Conservation (phyloP, 2,329 filamentous ascomycete genomes). For the Neofusicoccum sp. region DNA sequence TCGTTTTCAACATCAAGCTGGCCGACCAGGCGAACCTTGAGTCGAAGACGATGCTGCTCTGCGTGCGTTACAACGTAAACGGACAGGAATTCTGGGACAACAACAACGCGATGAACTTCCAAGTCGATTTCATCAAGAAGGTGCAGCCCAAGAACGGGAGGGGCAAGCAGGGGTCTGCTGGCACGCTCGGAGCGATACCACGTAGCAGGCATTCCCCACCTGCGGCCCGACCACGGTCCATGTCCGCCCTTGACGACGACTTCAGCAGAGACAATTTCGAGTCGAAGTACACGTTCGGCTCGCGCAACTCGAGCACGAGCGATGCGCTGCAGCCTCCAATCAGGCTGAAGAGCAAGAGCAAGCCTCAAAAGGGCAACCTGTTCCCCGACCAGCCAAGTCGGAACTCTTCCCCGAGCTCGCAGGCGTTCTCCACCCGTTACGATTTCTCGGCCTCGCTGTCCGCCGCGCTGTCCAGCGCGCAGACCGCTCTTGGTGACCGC, state of each 20-base stretch:
- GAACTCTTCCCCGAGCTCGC: constrained; percentile 48
- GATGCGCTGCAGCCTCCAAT: constrained; percentile 61
- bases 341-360: constrained; percentile 68
- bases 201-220: constrained; percentile 49
- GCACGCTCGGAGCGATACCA: constrained; percentile 53
- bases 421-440: constrained; percentile 88
- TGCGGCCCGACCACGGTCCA: constrained; percentile 48
- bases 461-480: constrained; percentile 74
- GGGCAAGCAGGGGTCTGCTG: constrained; percentile 38
- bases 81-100: constrained; percentile 95
- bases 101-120: constrained; percentile 83
- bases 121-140: constrained; percentile 89
- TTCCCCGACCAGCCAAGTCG: constrained; percentile 52
- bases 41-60: constrained; percentile 88
- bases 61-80: constrained; percentile 80
- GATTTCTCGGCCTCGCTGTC: constrained; percentile 92
- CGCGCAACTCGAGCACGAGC: constrained; percentile 47
- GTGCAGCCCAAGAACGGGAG: constrained; percentile 52
- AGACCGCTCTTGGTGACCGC: constrained; percentile 60
- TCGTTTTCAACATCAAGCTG: constrained; percentile 91
- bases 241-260: constrained; percentile 64
- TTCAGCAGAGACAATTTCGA: constrained; percentile 60
- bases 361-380: constrained; percentile 55
- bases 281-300: constrained; percentile 46
- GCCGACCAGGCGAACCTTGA: constrained; percentile 89